These are phyloP conservation scores for Talaromyces proteolyticus DNA, from an alignment of 495 filamentous ascomycete genomes.

Conservation along the genomic window DNA sequence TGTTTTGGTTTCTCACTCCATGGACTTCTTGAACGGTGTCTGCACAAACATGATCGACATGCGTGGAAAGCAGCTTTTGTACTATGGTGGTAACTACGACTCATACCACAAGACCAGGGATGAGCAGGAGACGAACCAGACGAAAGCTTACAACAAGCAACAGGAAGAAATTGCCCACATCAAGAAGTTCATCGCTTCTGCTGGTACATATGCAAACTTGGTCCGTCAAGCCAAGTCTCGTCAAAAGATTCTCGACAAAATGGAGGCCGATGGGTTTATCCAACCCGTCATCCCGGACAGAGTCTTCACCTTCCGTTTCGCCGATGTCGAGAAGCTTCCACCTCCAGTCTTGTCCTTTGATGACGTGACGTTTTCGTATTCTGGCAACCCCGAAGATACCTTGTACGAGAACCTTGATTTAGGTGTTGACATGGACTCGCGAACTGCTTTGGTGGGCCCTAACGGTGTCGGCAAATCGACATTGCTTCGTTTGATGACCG, in stretches of 20 bases:
- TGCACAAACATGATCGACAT: conserved; percentile 99
- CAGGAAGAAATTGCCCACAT: conserved; percentile 99
- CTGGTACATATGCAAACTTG: conserved; percentile 99
- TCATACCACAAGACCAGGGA: conserved; percentile 91
- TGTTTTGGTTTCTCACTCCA: conserved; percentile 91
- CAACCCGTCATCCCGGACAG: conserved; percentile 79
- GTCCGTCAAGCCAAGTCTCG: conserved; percentile 97
- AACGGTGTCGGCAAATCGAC: conserved; percentile 99
- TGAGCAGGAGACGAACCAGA: conserved; percentile 96
- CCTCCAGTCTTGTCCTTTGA: conserved; percentile 96
- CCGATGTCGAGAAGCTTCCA: conserved; percentile 95
- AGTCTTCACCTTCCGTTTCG: conserved; percentile 98
- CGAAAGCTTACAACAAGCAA: conserved; percentile 97
- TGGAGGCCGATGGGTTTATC: conserved; percentile 99
- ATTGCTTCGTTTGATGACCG: conserved; percentile 93
- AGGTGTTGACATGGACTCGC: conserved; percentile 98
- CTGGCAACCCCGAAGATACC: conserved; percentile 79
- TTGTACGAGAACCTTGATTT: conserved; percentile 95
- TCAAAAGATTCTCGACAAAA: conserved; percentile 99
- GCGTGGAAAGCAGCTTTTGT: conserved; percentile 81
- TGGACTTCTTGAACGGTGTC: conserved; percentile 99
- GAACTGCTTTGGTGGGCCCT: conserved; percentile 92
- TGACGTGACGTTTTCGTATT: conserved; percentile 97
- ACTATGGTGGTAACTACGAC: conserved; percentile 99
- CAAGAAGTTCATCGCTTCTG: conserved; percentile 99